A percentile compares a stretch with the other conserved stretches of the same genome.
Evolutionary conservation across 225 moss, liverwort and hornwort genomes (phyloP).

Genomic region (Pseudisothecium myosuroides): DNA sequence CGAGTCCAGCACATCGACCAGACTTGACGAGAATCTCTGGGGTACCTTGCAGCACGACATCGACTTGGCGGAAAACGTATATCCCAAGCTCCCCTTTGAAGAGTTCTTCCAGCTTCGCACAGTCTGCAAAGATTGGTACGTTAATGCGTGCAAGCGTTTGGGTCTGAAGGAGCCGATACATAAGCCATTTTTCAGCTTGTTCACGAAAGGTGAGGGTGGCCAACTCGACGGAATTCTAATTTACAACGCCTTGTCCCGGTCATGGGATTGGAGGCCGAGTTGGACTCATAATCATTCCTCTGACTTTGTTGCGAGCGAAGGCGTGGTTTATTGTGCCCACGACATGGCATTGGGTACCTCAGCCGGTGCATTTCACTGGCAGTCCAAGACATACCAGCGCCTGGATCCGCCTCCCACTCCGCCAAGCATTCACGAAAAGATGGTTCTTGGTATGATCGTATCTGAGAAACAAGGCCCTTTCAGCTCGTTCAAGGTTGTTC

Average conservation of each 20-base stretch:
- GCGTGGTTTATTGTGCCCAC: not conserved
- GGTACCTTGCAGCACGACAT: not conserved
- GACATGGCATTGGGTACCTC: fast-evolving
- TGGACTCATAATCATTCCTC: fast-evolving
- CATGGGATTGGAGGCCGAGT: not conserved
- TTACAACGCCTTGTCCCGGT: not conserved
- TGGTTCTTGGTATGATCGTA: not conserved
- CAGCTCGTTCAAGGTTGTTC: not conserved
- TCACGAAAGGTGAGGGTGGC: not conserved
- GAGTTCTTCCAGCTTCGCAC: not conserved
- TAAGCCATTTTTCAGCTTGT: not conserved
- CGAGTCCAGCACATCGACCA: not conserved
- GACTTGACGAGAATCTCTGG: not conserved
- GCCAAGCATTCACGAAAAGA: not conserved
- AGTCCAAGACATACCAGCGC: fast-evolving
- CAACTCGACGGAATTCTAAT: not conserved
- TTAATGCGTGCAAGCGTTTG: not conserved
- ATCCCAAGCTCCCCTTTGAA: not conserved
- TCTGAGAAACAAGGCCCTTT: not conserved
- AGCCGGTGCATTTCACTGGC: not conserved
- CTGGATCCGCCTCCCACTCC: not conserved
- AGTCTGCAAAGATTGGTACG: not conserved
- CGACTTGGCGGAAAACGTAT: not conserved
- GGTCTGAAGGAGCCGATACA: not conserved
- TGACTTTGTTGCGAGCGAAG: not conserved